Percentiles rank a stretch among this genome's conserved stretches.
phyloP scores from a whole-genome alignment of 2,329 filamentous ascomycete species.

The Pestalotiopsis fici region DNA sequence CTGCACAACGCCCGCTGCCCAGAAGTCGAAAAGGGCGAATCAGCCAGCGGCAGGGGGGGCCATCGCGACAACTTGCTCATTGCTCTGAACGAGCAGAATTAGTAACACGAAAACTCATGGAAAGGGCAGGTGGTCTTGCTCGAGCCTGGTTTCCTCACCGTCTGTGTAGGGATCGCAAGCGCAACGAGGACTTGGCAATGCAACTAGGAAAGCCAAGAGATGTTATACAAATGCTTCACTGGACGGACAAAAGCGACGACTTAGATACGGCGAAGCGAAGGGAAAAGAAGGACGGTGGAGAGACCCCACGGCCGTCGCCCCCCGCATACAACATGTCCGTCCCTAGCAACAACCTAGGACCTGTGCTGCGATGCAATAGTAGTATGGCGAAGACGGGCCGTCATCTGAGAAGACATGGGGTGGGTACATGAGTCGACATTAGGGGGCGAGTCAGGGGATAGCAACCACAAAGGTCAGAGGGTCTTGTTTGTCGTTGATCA shows the following conservation, averaged over 20 bases:
- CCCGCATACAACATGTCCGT: not conserved
- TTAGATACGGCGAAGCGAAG: slow-evolving; percentile 4
- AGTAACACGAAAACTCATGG: slow-evolving; percentile 1
- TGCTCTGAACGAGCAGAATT: not conserved
- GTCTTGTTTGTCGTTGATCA: not conserved
- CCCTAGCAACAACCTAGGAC: no score
- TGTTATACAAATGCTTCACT: slow-evolving; percentile 9
- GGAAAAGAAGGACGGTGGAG: not conserved
- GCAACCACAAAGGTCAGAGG: not conserved
- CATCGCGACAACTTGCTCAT: slow-evolving; percentile 1
- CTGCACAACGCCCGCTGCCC: not conserved
- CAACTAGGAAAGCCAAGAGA: slow-evolving; percentile 2
- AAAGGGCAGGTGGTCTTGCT: slow-evolving; percentile 7
- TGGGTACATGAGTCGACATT: not conserved
- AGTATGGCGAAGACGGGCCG: slow-evolving; percentile 3
- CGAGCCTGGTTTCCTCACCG: slow-evolving; percentile 3
- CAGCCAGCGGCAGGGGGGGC: not conserved
- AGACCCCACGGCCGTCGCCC: not conserved
- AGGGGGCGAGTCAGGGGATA: not conserved
- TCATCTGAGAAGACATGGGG: not conserved
- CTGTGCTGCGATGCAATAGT: not conserved
- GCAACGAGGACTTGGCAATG: slow-evolving; percentile 7
- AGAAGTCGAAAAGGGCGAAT: not conserved
- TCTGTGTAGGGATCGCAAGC: not conserved
- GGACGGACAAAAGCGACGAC: slow-evolving; percentile 7